A percentile compares a stretch with the other conserved stretches of the same genome.
phyloP scores from a whole-genome alignment of 1,139 yeast species.

The Tardiomyces digboiensis region DNA sequence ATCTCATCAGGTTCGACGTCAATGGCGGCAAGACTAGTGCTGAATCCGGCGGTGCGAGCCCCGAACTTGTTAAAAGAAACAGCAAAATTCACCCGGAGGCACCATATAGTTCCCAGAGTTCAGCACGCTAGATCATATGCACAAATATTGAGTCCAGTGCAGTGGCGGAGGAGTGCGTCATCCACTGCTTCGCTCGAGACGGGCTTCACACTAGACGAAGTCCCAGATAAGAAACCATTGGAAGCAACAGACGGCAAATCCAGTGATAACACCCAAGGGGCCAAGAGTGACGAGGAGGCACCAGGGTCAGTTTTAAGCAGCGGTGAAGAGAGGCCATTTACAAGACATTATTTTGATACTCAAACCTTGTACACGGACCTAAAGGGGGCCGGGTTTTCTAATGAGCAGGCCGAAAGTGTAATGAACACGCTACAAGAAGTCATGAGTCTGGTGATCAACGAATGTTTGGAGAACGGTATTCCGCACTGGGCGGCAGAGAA shows the following conservation, averaged over 20 bases:
- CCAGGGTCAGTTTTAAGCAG: too few relatives aligned
- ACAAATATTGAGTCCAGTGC: too few relatives aligned
- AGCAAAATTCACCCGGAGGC: too few relatives aligned
- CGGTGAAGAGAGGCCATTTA: neutral
- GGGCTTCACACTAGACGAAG: neutral
- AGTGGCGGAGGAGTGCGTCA: neutral
- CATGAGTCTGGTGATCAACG: constrained; percentile 36
- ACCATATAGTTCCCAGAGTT: too few relatives aligned
- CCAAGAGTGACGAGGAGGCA: too few relatives aligned
- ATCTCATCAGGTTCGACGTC: too few relatives aligned
- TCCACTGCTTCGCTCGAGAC: neutral
- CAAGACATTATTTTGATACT: constrained; percentile 29
- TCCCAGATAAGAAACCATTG: neutral
- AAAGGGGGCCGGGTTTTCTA: constrained; percentile 29
- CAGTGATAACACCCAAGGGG: neutral
- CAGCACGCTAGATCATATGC: too few relatives aligned
- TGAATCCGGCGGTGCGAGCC: too few relatives aligned
- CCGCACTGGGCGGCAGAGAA: constrained; percentile 71
- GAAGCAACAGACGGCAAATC: neutral
- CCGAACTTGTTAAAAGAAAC: too few relatives aligned
- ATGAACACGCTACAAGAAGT: constrained; percentile 29
- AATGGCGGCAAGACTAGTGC: too few relatives aligned
- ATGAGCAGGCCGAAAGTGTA: constrained; percentile 31
- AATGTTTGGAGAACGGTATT: constrained; percentile 48
- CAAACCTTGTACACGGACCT: constrained; percentile 28